Percentiles rank a stretch among this genome's conserved stretches.
These are phyloP conservation scores for Candolleomyces efflorescens DNA, from an alignment of 768 basidiomycete genomes.

Conservation along the genomic window DNA sequence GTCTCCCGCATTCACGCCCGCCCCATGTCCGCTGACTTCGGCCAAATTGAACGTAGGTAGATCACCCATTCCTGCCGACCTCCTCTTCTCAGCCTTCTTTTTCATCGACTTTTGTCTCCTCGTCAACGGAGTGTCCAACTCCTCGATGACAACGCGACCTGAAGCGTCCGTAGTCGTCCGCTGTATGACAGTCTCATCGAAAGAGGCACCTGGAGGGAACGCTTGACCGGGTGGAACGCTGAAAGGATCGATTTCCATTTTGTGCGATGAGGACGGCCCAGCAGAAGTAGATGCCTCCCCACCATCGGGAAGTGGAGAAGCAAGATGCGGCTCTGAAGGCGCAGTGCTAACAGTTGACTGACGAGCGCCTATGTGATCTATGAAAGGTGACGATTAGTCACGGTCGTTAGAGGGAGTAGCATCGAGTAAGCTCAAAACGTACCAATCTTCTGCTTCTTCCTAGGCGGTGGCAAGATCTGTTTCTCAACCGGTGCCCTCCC, in stretches of 20 bases:
- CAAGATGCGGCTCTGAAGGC: slow-evolving; percentile 37
- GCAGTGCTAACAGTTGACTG: slow-evolving; percentile 45
- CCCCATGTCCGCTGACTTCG: too few relatives aligned
- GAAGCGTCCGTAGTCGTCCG: slow-evolving; percentile 29
- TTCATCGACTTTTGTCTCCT: slow-evolving; percentile 51
- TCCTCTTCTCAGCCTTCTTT: slow-evolving; percentile 12
- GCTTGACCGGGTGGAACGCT: background rate
- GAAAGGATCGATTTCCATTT: slow-evolving; percentile 12
- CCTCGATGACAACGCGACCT: slow-evolving; percentile 62
- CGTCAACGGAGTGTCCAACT: slow-evolving; percentile 67
- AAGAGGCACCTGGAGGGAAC: background rate
- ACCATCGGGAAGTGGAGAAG: slow-evolving; percentile 16
- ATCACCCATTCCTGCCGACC: too few relatives aligned
- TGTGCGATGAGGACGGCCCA: background rate
- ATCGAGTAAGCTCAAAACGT: slow-evolving; percentile 11
- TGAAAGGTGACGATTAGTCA: background rate
- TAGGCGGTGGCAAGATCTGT: slow-evolving; percentile 44
- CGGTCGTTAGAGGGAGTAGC: background rate
- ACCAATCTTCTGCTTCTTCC: slow-evolving; percentile 51
- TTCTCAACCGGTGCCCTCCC: slow-evolving; percentile 46
- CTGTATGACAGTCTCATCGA: slow-evolving; percentile 12
- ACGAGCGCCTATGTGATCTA: slow-evolving; percentile 37
- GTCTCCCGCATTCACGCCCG: too few relatives aligned
- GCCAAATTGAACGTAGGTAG: background rate
- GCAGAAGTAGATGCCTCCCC: background rate